These are phyloP conservation scores for Endothia cerciana DNA, from an alignment of 2,329 filamentous ascomycete species.

Conservation along the genomic window DNA sequence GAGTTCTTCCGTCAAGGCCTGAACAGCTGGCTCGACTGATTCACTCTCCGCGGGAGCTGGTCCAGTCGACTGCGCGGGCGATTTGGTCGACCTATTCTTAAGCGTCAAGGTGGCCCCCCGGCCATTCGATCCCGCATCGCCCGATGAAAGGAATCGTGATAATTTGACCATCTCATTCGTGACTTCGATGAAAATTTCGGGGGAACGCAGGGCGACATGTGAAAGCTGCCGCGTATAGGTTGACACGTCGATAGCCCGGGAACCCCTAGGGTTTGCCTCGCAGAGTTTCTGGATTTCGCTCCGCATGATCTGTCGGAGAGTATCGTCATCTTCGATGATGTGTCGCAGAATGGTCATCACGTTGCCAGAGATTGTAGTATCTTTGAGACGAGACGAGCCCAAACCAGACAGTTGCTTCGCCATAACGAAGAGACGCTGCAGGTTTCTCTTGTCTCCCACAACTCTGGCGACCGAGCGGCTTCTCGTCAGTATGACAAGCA, in stretches of 20 bases:
- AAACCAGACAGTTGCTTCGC: slow-evolving; percentile 85
- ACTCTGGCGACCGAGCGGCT: slow-evolving; percentile 73
- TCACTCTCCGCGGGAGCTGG: slow-evolving; percentile 40
- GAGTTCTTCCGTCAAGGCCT: slow-evolving; percentile 48
- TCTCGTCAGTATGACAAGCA: slow-evolving; percentile 87
- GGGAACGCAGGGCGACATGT: slow-evolving; percentile 78
- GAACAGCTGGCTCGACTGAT: slow-evolving; percentile 48
- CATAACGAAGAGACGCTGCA: slow-evolving; percentile 92
- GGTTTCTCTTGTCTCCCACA: slow-evolving; percentile 84
- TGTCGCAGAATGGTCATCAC: slow-evolving; percentile 90
- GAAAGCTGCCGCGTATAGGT: slow-evolving; percentile 78
- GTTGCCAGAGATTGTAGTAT: slow-evolving; percentile 56
- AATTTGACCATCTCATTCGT: slow-evolving; percentile 84
- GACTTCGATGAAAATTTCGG: slow-evolving; percentile 84
- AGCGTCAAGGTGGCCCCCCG: slow-evolving; percentile 21
- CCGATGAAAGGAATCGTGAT: slow-evolving; percentile 53
- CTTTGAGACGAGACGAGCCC: slow-evolving; percentile 72
- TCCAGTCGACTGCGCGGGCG: slow-evolving; percentile 7
- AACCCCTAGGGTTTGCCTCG: slow-evolving; percentile 58
- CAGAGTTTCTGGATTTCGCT: slow-evolving; percentile 84
- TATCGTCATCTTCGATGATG: slow-evolving; percentile 91
- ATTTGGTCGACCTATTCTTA: slow-evolving; percentile 22
- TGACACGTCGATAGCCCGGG: slow-evolving; percentile 68
- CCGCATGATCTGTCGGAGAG: slow-evolving; percentile 87
- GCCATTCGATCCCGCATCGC: slow-evolving; percentile 36